phyloP scores from a whole-genome alignment of 257 asterid genomes.

The Nicotiana undulata region DNA sequence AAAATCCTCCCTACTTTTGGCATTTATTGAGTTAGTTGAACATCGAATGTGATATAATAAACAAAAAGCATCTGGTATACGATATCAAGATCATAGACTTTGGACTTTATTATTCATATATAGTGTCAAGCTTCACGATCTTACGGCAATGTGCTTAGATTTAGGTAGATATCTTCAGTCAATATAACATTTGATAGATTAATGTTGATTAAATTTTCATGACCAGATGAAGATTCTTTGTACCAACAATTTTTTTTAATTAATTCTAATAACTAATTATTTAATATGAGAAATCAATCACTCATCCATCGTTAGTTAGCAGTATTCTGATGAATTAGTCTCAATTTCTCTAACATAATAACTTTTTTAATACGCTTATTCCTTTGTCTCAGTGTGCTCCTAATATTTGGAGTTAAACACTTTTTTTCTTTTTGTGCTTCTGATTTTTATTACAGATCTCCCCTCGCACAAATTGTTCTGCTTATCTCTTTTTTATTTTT shows the following conservation, averaged over 20 bases:
- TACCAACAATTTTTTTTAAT: not conserved
- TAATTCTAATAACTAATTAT: not conserved
- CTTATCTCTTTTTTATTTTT: no score
- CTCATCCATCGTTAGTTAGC: not conserved
- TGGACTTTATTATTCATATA: not conserved
- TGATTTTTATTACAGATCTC: no score
- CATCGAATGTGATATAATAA: not conserved
- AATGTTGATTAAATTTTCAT: not conserved
- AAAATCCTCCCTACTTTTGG: not conserved
- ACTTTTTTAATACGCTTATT: no score
- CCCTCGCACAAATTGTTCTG: no score
- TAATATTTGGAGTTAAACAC: no score
- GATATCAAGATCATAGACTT: not conserved
- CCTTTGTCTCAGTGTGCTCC: no score
- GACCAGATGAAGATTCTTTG: not conserved
- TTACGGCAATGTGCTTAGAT: not conserved
- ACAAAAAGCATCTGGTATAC: not conserved
- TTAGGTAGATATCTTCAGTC: not conserved
- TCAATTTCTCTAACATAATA: not conserved
- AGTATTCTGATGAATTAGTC: not conserved
- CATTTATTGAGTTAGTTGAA: not conserved
- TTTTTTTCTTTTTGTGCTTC: no score
- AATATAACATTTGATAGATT: not conserved
- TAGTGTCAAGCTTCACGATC: not conserved
- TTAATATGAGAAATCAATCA: no score